These are phyloP conservation scores for Wickerhamiella vanderwaltii DNA, from an alignment of 805 yeast species.

Conservation along the genomic window DNA sequence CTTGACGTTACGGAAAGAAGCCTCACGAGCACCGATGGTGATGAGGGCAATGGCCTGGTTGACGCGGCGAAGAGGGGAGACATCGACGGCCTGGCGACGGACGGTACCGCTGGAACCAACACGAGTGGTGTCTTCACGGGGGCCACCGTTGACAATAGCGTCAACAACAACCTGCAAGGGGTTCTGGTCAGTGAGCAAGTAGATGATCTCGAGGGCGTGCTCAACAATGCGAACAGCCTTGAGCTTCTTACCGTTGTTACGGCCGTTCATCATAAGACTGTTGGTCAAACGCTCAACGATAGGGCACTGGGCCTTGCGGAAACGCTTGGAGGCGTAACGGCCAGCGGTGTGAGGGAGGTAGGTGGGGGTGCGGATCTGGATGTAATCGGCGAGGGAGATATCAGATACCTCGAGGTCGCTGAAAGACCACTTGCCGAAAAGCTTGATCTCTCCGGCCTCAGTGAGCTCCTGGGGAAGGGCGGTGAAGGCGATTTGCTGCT, in stretches of 20 bases:
- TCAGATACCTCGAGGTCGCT: slow-evolving; percentile 97
- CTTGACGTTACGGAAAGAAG: slow-evolving; percentile 99
- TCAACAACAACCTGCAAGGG: slow-evolving; percentile 99
- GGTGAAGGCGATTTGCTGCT: slow-evolving; percentile 80
- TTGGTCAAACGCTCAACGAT: slow-evolving; percentile 98
- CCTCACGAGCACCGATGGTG: slow-evolving; percentile 99
- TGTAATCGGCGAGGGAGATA: slow-evolving; percentile 95
- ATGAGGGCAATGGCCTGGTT: slow-evolving; percentile 97
- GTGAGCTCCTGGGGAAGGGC: slow-evolving; percentile 94
- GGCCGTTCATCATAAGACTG: slow-evolving; percentile 99
- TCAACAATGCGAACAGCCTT: slow-evolving; percentile 99
- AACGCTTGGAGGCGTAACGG: slow-evolving; percentile 98
- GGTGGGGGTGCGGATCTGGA: slow-evolving; percentile 95
- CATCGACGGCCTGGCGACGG: slow-evolving; percentile 99
- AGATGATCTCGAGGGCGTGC: slow-evolving; percentile 97
- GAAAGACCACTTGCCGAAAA: slow-evolving; percentile 99
- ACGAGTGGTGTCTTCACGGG: slow-evolving; percentile 99
- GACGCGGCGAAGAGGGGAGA: slow-evolving; percentile 99
- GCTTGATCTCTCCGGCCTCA: slow-evolving; percentile 90
- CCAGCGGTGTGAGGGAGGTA: slow-evolving; percentile 99
- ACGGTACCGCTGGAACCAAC: slow-evolving; percentile 99
- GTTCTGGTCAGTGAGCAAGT: slow-evolving; percentile 97
- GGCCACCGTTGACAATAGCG: slow-evolving; percentile 99
- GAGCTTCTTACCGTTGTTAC: slow-evolving; percentile 99
- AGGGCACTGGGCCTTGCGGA: slow-evolving; percentile 99